phyloP scores from a whole-genome alignment of 2,329 filamentous ascomycete species.

The Hypoxylon sp. region DNA sequence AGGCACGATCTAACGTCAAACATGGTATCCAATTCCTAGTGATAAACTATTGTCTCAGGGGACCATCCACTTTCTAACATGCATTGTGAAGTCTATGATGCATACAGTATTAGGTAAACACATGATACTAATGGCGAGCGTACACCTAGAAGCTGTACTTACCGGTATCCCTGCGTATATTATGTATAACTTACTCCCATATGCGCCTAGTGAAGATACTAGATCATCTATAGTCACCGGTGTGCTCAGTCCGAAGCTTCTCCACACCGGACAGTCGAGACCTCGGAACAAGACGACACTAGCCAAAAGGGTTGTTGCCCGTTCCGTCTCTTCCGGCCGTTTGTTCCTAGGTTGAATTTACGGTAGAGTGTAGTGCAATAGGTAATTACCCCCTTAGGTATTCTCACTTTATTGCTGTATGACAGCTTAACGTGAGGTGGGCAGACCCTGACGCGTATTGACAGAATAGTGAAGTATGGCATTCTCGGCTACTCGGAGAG shows the following conservation, averaged over 20 bases:
- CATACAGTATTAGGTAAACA: not conserved
- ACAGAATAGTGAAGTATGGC: slow-evolving; percentile 3
- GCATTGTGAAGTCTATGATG: not conserved
- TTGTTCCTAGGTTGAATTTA: not conserved
- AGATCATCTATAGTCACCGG: not conserved
- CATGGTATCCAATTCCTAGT: not conserved
- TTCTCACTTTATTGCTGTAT: not conserved
- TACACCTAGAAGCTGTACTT: not conserved
- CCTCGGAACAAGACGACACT: not conserved
- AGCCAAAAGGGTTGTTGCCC: not conserved
- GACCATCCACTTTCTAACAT: not conserved
- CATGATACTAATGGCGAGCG: not conserved
- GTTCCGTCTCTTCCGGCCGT: slow-evolving; percentile 20
- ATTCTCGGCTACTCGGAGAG: not conserved
- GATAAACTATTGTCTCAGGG: not conserved
- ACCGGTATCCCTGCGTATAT: not conserved
- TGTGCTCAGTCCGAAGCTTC: not conserved
- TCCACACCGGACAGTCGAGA: not conserved
- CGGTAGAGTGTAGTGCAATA: not conserved
- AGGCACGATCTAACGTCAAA: no score
- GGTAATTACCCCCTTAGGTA: not conserved
- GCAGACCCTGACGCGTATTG: slow-evolving; percentile 4
- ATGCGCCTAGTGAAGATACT: not conserved
- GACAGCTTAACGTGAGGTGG: slow-evolving; percentile 12
- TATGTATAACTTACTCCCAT: not conserved